Percentiles rank a stretch among this genome's conserved stretches.
These are phyloP conservation scores for Ophiostoma populinum DNA, from an alignment of 2,329 filamentous ascomycete species.

Conservation along the genomic window DNA sequence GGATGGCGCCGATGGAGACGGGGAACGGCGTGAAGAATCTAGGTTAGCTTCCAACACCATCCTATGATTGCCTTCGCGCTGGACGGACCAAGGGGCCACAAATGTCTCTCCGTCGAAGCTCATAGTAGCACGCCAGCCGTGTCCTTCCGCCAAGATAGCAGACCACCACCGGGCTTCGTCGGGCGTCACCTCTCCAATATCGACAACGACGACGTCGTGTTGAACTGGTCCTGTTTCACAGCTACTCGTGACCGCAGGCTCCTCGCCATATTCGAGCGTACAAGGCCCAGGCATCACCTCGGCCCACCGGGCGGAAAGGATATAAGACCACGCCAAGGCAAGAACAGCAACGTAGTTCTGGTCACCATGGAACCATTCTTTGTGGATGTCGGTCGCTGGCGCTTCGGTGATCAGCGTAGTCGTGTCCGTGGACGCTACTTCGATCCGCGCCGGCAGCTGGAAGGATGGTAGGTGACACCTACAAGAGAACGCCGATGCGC, in stretches of 20 bases:
- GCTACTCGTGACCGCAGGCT: not conserved
- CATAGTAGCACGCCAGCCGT: slow-evolving; percentile 10
- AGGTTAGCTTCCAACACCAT: not conserved
- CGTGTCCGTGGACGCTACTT: slow-evolving; percentile 4
- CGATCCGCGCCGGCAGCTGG: slow-evolving; percentile 4
- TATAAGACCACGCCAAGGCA: slow-evolving; percentile 7
- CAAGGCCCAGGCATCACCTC: slow-evolving; percentile 6
- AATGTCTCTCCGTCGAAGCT: slow-evolving; percentile 6
- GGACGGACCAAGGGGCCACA: slow-evolving; percentile 11
- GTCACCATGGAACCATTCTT: slow-evolving; percentile 2
- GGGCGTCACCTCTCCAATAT: slow-evolving; percentile 5
- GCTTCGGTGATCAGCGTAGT: slow-evolving; percentile 1
- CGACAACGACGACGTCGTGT: slow-evolving; percentile 1
- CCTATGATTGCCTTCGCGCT: slow-evolving; percentile 1
- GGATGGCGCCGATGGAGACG: slow-evolving; percentile 5
- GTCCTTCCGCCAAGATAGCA: slow-evolving; percentile 5
- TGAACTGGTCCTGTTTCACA: not conserved
- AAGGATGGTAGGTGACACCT: slow-evolving; percentile 2
- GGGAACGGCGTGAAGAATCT: not conserved
- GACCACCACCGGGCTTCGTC: slow-evolving; percentile 9
- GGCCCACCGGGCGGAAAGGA: slow-evolving; percentile 6
- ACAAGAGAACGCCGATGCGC: not conserved
- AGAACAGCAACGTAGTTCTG: slow-evolving; percentile 5
- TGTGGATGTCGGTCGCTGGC: not conserved
- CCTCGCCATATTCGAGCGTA: slow-evolving; percentile 2